phyloP scores from a whole-genome alignment of 1,139 yeast genomes.

The Eremothecium coryli region DNA sequence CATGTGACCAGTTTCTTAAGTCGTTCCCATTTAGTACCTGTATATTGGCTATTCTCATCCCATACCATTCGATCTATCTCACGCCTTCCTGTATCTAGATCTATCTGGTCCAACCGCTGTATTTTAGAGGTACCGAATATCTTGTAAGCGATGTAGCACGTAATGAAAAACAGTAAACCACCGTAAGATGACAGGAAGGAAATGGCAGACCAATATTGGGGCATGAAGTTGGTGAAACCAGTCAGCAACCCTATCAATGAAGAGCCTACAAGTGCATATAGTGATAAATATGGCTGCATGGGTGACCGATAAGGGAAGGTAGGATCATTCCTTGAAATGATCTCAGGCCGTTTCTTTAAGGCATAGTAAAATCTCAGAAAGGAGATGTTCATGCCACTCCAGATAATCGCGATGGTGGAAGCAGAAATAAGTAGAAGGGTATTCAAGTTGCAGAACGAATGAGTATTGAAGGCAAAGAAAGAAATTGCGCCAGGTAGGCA shows the following conservation, averaged over 20 bases:
- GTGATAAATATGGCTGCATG: slow-evolving; percentile 68
- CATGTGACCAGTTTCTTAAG: slow-evolving; percentile 21
- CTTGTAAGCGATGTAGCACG: slow-evolving; percentile 50
- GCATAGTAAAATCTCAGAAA: slow-evolving; percentile 67
- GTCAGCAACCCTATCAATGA: slow-evolving; percentile 47
- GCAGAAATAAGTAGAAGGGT: slow-evolving; percentile 60
- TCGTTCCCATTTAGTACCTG: slow-evolving; percentile 28
- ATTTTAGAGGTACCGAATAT: slow-evolving; percentile 45
- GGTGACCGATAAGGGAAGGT: slow-evolving; percentile 70
- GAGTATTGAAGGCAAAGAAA: slow-evolving; percentile 49
- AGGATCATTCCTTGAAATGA: slow-evolving; percentile 49
- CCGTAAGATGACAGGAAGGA: slow-evolving; percentile 66
- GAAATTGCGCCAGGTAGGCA: slow-evolving; percentile 54
- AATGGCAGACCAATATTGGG: slow-evolving; percentile 51
- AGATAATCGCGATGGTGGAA: slow-evolving; percentile 66
- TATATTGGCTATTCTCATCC: slow-evolving; percentile 28
- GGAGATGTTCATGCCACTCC: slow-evolving; percentile 75
- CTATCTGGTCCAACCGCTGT: slow-evolving; percentile 53
- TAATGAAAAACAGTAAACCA: slow-evolving; percentile 46
- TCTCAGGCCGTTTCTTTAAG: slow-evolving; percentile 53
- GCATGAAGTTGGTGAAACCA: slow-evolving; percentile 64
- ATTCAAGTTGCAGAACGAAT: slow-evolving; percentile 56
- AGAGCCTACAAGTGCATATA: slow-evolving; percentile 49
- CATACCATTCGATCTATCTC: slow-evolving; percentile 56
- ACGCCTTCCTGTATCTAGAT: slow-evolving; percentile 70